phyloP scores from a whole-genome alignment of 805 yeast species.

The Jamesozyma piceae region DNA sequence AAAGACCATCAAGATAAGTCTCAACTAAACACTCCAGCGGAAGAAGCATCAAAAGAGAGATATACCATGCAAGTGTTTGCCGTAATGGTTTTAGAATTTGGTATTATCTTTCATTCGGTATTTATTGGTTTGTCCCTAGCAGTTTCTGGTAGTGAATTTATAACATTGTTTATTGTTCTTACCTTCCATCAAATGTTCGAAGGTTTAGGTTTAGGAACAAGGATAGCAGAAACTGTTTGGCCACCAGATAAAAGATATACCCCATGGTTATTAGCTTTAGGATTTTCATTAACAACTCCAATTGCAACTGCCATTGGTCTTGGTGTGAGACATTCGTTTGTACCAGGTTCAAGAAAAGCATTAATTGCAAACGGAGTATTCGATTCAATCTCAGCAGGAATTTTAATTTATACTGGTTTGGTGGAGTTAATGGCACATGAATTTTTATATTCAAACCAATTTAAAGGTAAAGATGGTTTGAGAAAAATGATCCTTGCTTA shows the following conservation, averaged over 20 bases:
- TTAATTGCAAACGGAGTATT: slow-evolving; percentile 53
- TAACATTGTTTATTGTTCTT: slow-evolving; percentile 51
- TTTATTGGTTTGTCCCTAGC: slow-evolving; percentile 65
- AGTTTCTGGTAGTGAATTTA: slow-evolving; percentile 54
- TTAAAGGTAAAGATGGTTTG: slow-evolving; percentile 50
- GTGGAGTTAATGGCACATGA: slow-evolving; percentile 73
- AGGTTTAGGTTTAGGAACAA: slow-evolving; percentile 70
- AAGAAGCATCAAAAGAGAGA: slow-evolving; percentile 31
- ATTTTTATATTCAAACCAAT: slow-evolving; percentile 52
- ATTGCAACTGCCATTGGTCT: slow-evolving; percentile 64
- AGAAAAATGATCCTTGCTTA: slow-evolving; percentile 41
- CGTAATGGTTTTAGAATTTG: slow-evolving; percentile 57
- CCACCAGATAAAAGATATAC: slow-evolving; percentile 35
- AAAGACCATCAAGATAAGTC: slow-evolving; percentile 10
- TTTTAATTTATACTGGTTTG: slow-evolving; percentile 60
- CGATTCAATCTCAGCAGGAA: slow-evolving; percentile 65
- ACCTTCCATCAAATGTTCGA: slow-evolving; percentile 74
- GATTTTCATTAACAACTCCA: slow-evolving; percentile 56
- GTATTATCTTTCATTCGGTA: slow-evolving; percentile 66
- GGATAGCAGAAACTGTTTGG: slow-evolving; percentile 53
- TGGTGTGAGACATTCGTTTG: slow-evolving; percentile 54
- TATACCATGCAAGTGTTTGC: slow-evolving; percentile 49
- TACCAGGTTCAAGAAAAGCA: slow-evolving; percentile 45
- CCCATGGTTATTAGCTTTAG: slow-evolving; percentile 38
- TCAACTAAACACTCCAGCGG: slow-evolving; percentile 10